Percentiles rank a stretch among this genome's conserved stretches.
These are phyloP conservation scores for Emmonsia crescens DNA, from an alignment of 2,329 filamentous ascomycete species.

Conservation along the genomic window DNA sequence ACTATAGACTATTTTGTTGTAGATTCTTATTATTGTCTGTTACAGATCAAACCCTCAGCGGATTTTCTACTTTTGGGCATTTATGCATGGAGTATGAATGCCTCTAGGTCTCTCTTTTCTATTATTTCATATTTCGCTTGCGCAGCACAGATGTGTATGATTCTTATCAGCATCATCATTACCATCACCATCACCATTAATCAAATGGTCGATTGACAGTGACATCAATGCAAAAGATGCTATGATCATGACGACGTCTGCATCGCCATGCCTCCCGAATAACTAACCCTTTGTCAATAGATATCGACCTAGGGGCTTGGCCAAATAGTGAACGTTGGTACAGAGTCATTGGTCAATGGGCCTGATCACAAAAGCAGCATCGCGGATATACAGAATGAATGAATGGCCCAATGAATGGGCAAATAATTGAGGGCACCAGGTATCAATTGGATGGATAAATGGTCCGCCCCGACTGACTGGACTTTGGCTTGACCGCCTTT, in stretches of 20 bases:
- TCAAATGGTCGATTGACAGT: background rate
- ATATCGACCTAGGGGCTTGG: too few relatives aligned
- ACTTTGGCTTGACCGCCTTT: background rate
- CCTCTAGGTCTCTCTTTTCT: too few relatives aligned
- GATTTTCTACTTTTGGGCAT: too few relatives aligned
- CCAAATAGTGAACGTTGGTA: too few relatives aligned
- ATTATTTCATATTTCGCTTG: background rate
- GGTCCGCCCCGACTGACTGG: background rate
- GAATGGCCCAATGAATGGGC: background rate
- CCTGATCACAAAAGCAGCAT: background rate
- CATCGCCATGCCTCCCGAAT: background rate
- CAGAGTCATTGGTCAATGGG: too few relatives aligned
- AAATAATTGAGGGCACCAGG: too few relatives aligned
- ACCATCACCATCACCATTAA: background rate
- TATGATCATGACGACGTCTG: background rate
- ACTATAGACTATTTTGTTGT: background rate
- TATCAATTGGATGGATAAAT: background rate
- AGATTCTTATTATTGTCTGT: too few relatives aligned
- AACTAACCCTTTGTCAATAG: background rate
- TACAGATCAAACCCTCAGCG: too few relatives aligned
- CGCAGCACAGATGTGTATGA: too few relatives aligned
- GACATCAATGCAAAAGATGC: background rate
- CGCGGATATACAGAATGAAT: background rate
- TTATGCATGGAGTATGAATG: too few relatives aligned
- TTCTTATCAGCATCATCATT: background rate